phyloP scores from a whole-genome alignment of 2,329 filamentous ascomycete genomes.

The Arthrobotrys iridis region DNA sequence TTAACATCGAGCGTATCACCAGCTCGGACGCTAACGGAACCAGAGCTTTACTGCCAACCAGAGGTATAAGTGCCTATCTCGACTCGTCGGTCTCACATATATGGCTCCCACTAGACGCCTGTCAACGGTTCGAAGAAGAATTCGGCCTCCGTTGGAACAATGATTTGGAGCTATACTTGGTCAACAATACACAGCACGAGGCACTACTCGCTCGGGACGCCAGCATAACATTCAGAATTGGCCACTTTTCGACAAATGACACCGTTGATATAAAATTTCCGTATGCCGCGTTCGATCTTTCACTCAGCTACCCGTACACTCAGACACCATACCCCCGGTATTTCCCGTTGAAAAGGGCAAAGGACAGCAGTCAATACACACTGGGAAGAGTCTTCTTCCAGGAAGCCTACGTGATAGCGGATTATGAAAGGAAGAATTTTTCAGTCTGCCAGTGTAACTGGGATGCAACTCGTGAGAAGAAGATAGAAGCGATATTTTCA shows the following conservation, averaged over 20 bases:
- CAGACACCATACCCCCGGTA: constrained; percentile 59
- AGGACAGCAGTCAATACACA: constrained; percentile 60
- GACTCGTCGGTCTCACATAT: constrained; percentile 63
- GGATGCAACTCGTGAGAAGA: neutral
- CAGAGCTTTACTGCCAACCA: constrained; percentile 50
- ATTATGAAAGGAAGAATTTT: constrained; percentile 61
- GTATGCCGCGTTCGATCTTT: constrained; percentile 62
- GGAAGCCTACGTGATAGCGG: constrained; percentile 62
- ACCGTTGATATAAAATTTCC: constrained; percentile 61
- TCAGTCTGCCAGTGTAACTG: constrained; percentile 59
- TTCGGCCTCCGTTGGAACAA: constrained; percentile 61
- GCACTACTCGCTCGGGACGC: constrained; percentile 31
- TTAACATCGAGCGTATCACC: constrained; percentile 59
- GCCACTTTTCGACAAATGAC: constrained; percentile 56
- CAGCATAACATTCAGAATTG: constrained; percentile 58
- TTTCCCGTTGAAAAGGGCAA: constrained; percentile 62
- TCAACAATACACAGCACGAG: constrained; percentile 57
- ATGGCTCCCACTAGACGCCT: constrained; percentile 61
- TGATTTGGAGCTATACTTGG: constrained; percentile 60
- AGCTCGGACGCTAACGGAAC: constrained; percentile 55
- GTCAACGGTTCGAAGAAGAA: constrained; percentile 61
- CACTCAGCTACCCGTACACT: constrained; percentile 60
- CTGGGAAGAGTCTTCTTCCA: constrained; percentile 63
- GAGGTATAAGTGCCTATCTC: constrained; percentile 59
- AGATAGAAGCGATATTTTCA: constrained; percentile 1